Percentiles rank a stretch among this genome's conserved stretches.
These are phyloP conservation scores for Mallotus repandus DNA, from an alignment of 441 rosid genomes.

Conservation along the genomic window DNA sequence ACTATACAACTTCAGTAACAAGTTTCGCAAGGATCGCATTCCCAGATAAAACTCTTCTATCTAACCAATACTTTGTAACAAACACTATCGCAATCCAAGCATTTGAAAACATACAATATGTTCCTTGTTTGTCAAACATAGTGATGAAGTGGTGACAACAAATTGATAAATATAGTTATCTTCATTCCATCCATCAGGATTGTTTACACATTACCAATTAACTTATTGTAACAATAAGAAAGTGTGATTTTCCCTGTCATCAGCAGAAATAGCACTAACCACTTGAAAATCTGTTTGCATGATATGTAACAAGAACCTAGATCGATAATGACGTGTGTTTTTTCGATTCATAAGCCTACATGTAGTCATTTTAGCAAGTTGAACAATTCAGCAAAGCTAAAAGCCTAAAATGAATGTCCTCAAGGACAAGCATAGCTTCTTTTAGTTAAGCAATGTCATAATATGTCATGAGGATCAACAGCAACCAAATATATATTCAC, in stretches of 20 bases:
- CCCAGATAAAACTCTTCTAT: background rate
- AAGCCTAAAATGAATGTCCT: background rate
- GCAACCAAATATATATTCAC: background rate
- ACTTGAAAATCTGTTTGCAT: background rate
- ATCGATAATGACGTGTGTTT: background rate
- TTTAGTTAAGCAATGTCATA: background rate
- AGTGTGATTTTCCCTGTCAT: background rate
- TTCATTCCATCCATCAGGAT: background rate
- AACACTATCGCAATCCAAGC: background rate
- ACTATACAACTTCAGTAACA: background rate
- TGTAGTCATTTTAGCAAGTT: background rate
- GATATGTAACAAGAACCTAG: background rate
- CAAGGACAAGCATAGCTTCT: background rate
- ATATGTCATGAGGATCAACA: no score
- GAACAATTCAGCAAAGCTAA: background rate
- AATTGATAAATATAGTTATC: background rate
- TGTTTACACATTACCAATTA: background rate
- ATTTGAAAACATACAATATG: background rate
- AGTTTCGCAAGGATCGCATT: background rate
- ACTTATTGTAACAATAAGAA: background rate
- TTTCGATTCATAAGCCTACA: background rate
- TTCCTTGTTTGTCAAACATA: background rate
- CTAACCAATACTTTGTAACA: background rate
- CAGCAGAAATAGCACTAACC: constrained; percentile 1
- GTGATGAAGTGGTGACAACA: no score